phyloP scores from a whole-genome alignment of 352 stramenopile species.

The Elongisporangium anandrum region DNA sequence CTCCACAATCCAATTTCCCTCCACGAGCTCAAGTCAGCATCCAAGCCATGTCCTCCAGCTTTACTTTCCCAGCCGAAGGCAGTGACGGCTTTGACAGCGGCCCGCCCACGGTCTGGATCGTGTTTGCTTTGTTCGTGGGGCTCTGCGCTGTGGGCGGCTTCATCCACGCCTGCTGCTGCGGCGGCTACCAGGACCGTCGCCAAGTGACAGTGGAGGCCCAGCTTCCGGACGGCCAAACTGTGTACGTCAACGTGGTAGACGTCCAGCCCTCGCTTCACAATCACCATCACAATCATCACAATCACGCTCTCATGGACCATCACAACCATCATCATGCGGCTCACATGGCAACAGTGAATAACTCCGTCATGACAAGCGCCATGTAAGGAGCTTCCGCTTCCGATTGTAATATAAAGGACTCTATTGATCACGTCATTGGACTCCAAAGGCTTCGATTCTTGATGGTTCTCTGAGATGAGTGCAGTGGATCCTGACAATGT shows the following conservation, averaged over 20 bases:
- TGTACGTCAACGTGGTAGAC: neutral
- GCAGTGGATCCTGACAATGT: too few species aligned
- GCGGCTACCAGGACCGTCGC: neutral
- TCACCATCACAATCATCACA: too few species aligned
- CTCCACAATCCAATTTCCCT: neutral
- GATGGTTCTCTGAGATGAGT: too few species aligned
- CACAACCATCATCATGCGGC: neutral
- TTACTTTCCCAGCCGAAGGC: neutral
- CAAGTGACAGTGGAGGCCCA: neutral
- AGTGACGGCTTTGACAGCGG: neutral
- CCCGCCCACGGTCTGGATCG: neutral
- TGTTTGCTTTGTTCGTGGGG: neutral
- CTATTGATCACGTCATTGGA: too few species aligned
- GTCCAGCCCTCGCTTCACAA: neutral
- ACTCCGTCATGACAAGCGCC: neutral
- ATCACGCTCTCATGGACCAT: neutral
- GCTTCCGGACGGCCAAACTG: neutral
- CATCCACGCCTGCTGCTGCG: neutral
- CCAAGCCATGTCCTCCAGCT: neutral
- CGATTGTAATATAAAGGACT: neutral
- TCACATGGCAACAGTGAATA: neutral
- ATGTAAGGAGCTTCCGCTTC: neutral
- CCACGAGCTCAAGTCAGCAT: neutral
- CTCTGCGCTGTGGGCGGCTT: neutral
- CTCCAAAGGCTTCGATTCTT: too few species aligned